Percentiles rank a stretch among this genome's conserved stretches.
Conservation (phyloP, 768 basidiomycete species). For the Tephrocybe rancida region DNA sequence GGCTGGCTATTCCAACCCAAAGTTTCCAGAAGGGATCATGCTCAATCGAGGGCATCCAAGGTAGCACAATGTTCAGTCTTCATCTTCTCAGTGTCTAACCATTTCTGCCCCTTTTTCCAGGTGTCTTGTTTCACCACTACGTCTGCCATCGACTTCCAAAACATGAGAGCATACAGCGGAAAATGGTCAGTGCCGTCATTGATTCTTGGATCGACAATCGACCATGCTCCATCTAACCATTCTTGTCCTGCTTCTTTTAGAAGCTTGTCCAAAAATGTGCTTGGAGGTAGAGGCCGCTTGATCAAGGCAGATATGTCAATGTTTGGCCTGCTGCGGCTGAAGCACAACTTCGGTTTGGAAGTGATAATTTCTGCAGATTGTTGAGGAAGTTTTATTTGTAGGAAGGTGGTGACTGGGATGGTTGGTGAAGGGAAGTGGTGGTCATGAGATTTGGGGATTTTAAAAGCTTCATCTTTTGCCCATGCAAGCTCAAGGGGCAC, state of each 20-base stretch:
- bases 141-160: slow-evolving; percentile 14
- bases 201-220: slow-evolving; percentile 17
- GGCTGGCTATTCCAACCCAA: slow-evolving; percentile 1
- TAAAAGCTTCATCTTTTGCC: neutral
- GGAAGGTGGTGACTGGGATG: slow-evolving; percentile 3
- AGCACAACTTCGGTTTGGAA: neutral
- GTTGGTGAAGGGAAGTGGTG: neutral
- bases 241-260: slow-evolving; percentile 15
- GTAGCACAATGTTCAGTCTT: neutral
- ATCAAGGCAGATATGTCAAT: neutral
- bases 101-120: no score
- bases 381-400: neutral
- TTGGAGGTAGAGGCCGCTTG: slow-evolving; percentile 1
- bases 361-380: neutral
- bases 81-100: neutral
- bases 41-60: neutral
- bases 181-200: slow-evolving; percentile 17
- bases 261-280: slow-evolving; percentile 1
- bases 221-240: slow-evolving; percentile 22
- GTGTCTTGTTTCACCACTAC: slow-evolving; percentile 1
- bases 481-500: neutral
- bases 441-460: neutral
- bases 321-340: neutral
- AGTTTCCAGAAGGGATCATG: neutral
- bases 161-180: slow-evolving; percentile 14